phyloP scores from a whole-genome alignment of 1,284 basidiomycete genomes.

The Phlebopus sp. region DNA sequence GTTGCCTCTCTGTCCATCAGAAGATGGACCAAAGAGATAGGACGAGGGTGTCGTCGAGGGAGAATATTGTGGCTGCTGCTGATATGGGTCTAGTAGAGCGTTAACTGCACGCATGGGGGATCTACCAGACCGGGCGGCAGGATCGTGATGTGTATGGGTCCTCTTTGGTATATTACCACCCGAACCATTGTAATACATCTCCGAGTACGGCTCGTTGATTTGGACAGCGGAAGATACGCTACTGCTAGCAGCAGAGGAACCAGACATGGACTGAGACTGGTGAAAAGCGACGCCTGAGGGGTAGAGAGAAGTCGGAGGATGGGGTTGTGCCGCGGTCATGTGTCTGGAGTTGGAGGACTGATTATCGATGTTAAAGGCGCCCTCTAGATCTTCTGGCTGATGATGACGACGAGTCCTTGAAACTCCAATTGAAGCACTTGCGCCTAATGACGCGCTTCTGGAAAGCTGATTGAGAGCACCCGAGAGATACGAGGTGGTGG shows the following conservation, averaged over 20 bases:
- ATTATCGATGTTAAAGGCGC: conserved; percentile 55
- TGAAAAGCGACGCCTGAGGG: conserved; percentile 58
- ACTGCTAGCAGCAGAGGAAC: conserved; percentile 34
- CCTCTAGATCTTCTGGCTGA: conserved; percentile 68
- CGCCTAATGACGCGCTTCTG: conserved; percentile 64
- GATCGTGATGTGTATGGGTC: conserved; percentile 52
- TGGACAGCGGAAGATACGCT: conserved; percentile 35
- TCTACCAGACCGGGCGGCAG: conserved; percentile 47
- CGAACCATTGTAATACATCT: conserved; percentile 61
- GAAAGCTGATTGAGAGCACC: conserved; percentile 51
- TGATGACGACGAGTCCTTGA: conserved; percentile 54
- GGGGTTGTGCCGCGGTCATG: conserved; percentile 35
- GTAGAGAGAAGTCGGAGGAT: conserved; percentile 49
- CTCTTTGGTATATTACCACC: conserved; percentile 52
- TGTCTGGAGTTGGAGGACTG: conserved; percentile 38
- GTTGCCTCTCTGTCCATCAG: conserved; percentile 45
- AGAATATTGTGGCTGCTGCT: conserved; percentile 62
- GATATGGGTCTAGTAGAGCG: conserved; percentile 65
- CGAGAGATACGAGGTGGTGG: conserved; percentile 52
- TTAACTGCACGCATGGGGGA: conserved; percentile 60
- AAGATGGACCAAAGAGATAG: conserved; percentile 50
- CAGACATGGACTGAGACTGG: conserved; percentile 37
- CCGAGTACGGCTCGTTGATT: conserved; percentile 51
- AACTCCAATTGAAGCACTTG: conserved; percentile 41
- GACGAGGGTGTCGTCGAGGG: conserved; percentile 45